phyloP scores from a whole-genome alignment of 768 basidiomycete species.

The Cyclocybe cylindracea region DNA sequence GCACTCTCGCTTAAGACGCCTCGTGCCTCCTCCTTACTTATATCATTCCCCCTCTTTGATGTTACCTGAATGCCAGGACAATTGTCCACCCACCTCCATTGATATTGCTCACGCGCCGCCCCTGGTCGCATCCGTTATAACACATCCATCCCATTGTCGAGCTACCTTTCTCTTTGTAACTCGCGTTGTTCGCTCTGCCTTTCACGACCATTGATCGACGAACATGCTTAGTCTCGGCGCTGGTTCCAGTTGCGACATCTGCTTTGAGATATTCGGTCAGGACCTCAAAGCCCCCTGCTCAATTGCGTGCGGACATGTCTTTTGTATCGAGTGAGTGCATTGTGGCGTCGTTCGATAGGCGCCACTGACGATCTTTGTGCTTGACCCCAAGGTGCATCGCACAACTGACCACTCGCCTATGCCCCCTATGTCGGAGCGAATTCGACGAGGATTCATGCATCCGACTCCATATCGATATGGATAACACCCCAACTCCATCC shows the following conservation, averaged over 20 bases:
- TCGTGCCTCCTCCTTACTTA: conserved; percentile 41
- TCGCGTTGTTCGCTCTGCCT: conserved; percentile 23
- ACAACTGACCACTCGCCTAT: conserved; percentile 46
- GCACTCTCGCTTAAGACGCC: conserved; percentile 38
- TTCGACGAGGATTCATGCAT: conserved; percentile 49
- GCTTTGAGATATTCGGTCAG: conserved; percentile 61
- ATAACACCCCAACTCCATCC: conserved; percentile 26
- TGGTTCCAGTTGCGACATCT: conserved; percentile 75
- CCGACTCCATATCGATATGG: conserved; percentile 62
- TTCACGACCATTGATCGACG: conserved; percentile 30
- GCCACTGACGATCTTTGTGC: conserved; percentile 4
- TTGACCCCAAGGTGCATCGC: conserved; percentile 51
- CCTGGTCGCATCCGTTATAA: conserved; percentile 5
- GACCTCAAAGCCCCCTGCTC: conserved; percentile 60
- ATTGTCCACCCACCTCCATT: conserved; percentile 29
- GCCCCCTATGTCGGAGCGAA: conserved; percentile 64
- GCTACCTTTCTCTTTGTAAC: conserved; percentile 13
- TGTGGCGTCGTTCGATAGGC: background rate
- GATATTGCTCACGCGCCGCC: conserved; percentile 20
- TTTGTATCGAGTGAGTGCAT: conserved; percentile 49
- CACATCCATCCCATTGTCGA: conserved; percentile 13
- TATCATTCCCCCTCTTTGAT: conserved; percentile 33
- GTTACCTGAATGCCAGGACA: conserved; percentile 34
- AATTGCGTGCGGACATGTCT: conserved; percentile 73
- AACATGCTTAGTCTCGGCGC: conserved; percentile 66